These are phyloP conservation scores for Lodderomyces oxycetoniae DNA, from an alignment of 1,139 yeast species.

Conservation along the genomic window DNA sequence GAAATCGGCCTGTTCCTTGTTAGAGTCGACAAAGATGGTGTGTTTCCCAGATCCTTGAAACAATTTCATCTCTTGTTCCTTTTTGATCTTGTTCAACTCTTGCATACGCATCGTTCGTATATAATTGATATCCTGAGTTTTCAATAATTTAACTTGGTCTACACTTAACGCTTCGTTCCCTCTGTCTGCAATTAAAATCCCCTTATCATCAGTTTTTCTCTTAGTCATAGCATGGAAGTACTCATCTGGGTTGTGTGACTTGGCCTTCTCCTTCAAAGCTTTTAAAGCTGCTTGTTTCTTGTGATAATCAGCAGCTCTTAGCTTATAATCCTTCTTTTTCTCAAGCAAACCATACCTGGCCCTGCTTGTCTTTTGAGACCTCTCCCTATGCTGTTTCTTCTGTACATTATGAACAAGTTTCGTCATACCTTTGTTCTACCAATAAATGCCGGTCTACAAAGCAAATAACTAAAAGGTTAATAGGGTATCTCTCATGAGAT, in stretches of 20 bases:
- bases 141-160: slow-evolving; percentile 76
- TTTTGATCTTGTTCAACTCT: slow-evolving; percentile 63
- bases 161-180: slow-evolving; percentile 58
- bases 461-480: too few relatives aligned
- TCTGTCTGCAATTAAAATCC: slow-evolving; percentile 63
- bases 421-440: slow-evolving; percentile 48
- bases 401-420: slow-evolving; percentile 83
- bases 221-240: slow-evolving; percentile 90
- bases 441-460: background rate
- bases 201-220: slow-evolving; percentile 60
- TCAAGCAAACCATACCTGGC: slow-evolving; percentile 78
- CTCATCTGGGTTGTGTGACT: slow-evolving; percentile 87
- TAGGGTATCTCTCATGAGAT: slow-evolving; percentile 2
- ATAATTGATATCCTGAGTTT: slow-evolving; percentile 87
- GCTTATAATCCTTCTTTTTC: slow-evolving; percentile 89
- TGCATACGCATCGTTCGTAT: slow-evolving; percentile 69
- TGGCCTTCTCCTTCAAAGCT: slow-evolving; percentile 67
- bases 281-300: slow-evolving; percentile 81
- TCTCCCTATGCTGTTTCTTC: slow-evolving; percentile 92
- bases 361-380: slow-evolving; percentile 78
- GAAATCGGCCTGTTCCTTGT: slow-evolving; percentile 52
- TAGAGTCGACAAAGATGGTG: slow-evolving; percentile 76
- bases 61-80: slow-evolving; percentile 49
- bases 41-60: slow-evolving; percentile 66
- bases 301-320: slow-evolving; percentile 86